phyloP scores from a whole-genome alignment of 345 rosid species.

The Laguncularia racemosa region DNA sequence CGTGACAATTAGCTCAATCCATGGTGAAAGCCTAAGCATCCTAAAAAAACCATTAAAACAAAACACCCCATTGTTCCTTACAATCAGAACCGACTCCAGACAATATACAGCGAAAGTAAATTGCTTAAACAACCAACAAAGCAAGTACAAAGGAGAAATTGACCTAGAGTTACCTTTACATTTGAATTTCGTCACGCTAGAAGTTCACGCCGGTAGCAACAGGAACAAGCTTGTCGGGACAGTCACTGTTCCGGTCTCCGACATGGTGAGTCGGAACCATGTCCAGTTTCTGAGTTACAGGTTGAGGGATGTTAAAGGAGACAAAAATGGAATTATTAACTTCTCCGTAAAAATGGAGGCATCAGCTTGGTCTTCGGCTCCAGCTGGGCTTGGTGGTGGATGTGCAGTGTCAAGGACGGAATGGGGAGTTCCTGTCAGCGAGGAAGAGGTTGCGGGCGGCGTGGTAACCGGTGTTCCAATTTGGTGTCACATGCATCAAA shows the following conservation, averaged over 20 bases:
- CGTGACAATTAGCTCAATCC: too few species aligned
- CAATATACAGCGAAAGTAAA: too few species aligned
- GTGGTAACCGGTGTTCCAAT: slow-evolving; percentile 42
- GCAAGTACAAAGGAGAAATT: too few species aligned
- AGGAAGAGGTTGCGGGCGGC: slow-evolving; percentile 8
- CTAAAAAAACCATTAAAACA: too few species aligned
- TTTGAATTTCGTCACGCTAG: background rate
- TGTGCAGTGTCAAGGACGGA: background rate
- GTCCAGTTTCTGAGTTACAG: slow-evolving; percentile 23
- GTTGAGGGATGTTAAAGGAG: slow-evolving; percentile 12
- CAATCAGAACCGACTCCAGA: too few species aligned
- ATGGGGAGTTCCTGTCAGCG: slow-evolving; percentile 5
- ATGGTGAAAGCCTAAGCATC: too few species aligned
- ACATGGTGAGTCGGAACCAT: slow-evolving; percentile 15
- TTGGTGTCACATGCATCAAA: slow-evolving; percentile 15
- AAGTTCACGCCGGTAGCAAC: slow-evolving; percentile 3
- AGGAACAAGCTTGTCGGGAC: slow-evolving; percentile 12
- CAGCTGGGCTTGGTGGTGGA: too few species aligned
- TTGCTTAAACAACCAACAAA: too few species aligned
- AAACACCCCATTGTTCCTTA: too few species aligned
- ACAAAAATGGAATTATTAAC: slow-evolving; percentile 18
- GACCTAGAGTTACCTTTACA: background rate
- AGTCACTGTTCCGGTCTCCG: slow-evolving; percentile 14
- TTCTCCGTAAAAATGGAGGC: slow-evolving; percentile 16
- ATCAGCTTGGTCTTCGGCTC: background rate